A percentile compares a stretch with the other conserved stretches of the same genome.
Evolutionary conservation across 2,329 filamentous ascomycete species (phyloP).

Genomic region (Fusarium sp.): DNA sequence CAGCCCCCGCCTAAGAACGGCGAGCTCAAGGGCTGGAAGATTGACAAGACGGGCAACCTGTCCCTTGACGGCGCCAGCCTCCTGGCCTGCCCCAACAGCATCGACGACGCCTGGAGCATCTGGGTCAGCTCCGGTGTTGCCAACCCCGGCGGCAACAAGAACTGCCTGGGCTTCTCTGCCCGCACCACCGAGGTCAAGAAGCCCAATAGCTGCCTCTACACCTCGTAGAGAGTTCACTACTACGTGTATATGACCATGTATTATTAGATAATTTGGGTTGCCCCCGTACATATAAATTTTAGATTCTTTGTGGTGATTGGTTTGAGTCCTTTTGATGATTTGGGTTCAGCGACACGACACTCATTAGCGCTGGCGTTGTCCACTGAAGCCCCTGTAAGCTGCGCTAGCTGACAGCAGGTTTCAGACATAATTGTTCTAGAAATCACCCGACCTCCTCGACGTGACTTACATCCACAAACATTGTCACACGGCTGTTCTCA

Average conservation of each 20-base stretch:
- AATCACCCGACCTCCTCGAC: background rate
- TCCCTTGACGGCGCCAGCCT: constrained; percentile 62
- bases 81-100: constrained; percentile 66
- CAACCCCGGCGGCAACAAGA: constrained; percentile 56
- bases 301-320: background rate
- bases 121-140: constrained; percentile 53
- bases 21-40: constrained; percentile 65
- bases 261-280: background rate
- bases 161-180: constrained; percentile 56
- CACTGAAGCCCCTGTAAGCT: no score
- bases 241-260: background rate
- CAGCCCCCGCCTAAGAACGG: constrained; percentile 56
- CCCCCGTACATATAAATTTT: background rate
- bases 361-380: no score
- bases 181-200: constrained; percentile 47
- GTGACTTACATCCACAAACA: background rate
- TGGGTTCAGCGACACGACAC: no score
- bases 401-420: no score
- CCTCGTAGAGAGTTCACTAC: constrained; percentile 13
- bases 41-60: constrained; percentile 62
- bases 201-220: constrained; percentile 58
- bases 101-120: constrained; percentile 59
- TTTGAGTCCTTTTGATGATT: background rate
- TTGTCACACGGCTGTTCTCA: background rate
- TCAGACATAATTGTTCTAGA: background rate